phyloP scores from a whole-genome alignment of 192 early-diverging fungal genomes.

The Backusella circina region DNA sequence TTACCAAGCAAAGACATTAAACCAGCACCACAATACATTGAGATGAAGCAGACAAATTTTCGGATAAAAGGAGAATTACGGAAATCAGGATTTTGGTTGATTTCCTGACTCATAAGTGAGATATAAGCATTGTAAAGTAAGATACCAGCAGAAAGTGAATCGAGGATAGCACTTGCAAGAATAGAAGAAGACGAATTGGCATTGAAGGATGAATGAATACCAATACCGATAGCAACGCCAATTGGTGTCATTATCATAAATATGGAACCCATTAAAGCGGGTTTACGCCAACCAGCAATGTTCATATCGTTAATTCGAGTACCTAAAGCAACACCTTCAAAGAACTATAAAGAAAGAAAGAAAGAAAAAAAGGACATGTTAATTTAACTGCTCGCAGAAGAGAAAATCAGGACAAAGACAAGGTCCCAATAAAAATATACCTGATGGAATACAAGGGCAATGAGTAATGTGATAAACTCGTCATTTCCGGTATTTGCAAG shows the following conservation, averaged over 20 bases:
- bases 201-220: slow-evolving; percentile 58
- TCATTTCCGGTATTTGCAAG: slow-evolving; percentile 55
- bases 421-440: slow-evolving; percentile 27
- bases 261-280: slow-evolving; percentile 51
- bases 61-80: slow-evolving; percentile 15
- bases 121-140: slow-evolving; percentile 76
- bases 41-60: slow-evolving; percentile 50
- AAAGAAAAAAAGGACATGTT: neutral
- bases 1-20: slow-evolving; percentile 79
- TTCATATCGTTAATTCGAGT: slow-evolving; percentile 60
- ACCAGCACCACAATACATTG: slow-evolving; percentile 68
- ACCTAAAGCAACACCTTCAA: slow-evolving; percentile 71
- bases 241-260: slow-evolving; percentile 83
- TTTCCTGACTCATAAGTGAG: slow-evolving; percentile 70
- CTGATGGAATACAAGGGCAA: slow-evolving; percentile 77
- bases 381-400: neutral
- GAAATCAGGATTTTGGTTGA: slow-evolving; percentile 56
- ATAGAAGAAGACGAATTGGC: slow-evolving; percentile 49
- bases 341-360: slow-evolving; percentile 9
- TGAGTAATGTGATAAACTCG: slow-evolving; percentile 57
- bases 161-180: slow-evolving; percentile 71
- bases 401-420: neutral
- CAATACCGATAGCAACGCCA: slow-evolving; percentile 78
- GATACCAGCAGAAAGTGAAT: slow-evolving; percentile 78
- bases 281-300: slow-evolving; percentile 34